Conservation (phyloP, 176 grass and related monocot species). For the Juncus inflexus region DNA sequence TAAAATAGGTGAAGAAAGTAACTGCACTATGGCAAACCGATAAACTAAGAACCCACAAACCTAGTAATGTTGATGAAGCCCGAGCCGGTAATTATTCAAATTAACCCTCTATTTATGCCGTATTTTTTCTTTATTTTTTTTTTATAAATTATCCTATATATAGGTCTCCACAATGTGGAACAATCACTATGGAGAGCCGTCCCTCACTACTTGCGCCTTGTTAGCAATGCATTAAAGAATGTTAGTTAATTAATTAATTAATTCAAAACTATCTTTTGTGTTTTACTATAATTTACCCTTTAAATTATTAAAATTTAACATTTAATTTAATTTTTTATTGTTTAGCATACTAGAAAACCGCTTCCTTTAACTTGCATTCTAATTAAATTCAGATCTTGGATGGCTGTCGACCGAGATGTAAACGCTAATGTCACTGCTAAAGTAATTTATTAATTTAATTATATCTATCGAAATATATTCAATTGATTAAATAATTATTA, state of each 20-base stretch:
- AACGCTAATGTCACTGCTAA: slow-evolving; percentile 91
- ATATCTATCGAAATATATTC: background rate
- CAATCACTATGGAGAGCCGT: slow-evolving; percentile 90
- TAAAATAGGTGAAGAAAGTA: slow-evolving; percentile 55
- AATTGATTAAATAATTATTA: slow-evolving; percentile 2
- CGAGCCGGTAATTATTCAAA: slow-evolving; percentile 40
- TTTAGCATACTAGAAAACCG: slow-evolving; percentile 63
- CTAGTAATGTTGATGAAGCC: slow-evolving; percentile 85
- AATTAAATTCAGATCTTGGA: slow-evolving; percentile 90
- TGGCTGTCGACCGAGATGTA: slow-evolving; percentile 77
- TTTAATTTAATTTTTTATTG: background rate
- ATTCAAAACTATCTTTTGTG: background rate
- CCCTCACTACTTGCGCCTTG: slow-evolving; percentile 77
- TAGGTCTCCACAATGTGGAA: slow-evolving; percentile 84
- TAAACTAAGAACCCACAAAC: slow-evolving; percentile 70
- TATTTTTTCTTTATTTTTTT: slow-evolving; percentile 16
- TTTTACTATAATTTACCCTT: slow-evolving; percentile 2
- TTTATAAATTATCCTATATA: background rate
- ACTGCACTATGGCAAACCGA: slow-evolving; percentile 84
- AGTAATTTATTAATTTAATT: slow-evolving; percentile 32
- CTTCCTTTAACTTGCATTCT: slow-evolving; percentile 79
- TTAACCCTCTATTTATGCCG: background rate
- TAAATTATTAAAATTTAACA: background rate
- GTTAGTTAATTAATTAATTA: slow-evolving; percentile 20
- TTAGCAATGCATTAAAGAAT: slow-evolving; percentile 80